A percentile compares a stretch with the other conserved stretches of the same genome.
These are phyloP conservation scores for Suillus luteus DNA, from an alignment of 768 basidiomycete species.

Conservation along the genomic window DNA sequence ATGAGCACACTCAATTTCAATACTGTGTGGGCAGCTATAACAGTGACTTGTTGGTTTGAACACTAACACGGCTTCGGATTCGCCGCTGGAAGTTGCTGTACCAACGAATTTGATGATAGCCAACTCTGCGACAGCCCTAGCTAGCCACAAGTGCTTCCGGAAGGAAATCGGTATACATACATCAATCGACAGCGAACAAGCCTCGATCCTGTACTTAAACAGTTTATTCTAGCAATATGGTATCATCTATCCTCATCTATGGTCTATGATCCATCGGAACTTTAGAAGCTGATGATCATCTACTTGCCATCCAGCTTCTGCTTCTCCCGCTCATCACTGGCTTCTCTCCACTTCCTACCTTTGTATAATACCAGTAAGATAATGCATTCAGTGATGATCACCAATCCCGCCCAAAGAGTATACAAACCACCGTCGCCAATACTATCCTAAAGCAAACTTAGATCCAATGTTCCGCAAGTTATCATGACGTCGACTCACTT, in stretches of 20 bases:
- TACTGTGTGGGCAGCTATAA: background rate
- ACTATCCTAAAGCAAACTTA: slow-evolving; percentile 5
- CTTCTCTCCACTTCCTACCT: slow-evolving; percentile 61
- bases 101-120: background rate
- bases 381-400: slow-evolving; percentile 52
- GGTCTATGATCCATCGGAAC: background rate
- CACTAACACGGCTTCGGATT: background rate
- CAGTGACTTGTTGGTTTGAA: background rate
- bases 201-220: background rate
- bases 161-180: background rate
- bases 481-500: slow-evolving; percentile 29
- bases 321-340: slow-evolving; percentile 46
- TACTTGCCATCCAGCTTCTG: slow-evolving; percentile 10
- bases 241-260: background rate
- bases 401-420: slow-evolving; percentile 49
- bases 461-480: background rate
- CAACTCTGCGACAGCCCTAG: background rate
- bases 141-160: background rate
- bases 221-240: background rate
- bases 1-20: background rate
- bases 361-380: slow-evolving; percentile 60
- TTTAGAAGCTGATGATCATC: background rate
- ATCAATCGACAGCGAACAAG: background rate
- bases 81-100: background rate
- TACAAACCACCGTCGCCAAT: slow-evolving; percentile 35